Conservation (phyloP, 1,284 basidiomycete species). For the Ceratobasidium sp. region DNA sequence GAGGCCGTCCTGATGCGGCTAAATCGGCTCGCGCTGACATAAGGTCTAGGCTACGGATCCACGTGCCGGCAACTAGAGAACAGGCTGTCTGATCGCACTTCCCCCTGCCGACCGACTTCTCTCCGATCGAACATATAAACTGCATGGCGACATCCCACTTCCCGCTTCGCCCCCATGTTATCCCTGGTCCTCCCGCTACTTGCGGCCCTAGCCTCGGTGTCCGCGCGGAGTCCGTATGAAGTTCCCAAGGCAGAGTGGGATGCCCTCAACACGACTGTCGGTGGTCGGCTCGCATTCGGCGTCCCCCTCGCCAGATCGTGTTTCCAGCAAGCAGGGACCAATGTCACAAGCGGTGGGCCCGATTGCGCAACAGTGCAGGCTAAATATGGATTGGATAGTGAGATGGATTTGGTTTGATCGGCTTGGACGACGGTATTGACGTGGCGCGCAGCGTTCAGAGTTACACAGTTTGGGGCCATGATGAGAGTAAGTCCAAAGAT, state of each 20-base stretch:
- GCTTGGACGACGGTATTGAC: background rate
- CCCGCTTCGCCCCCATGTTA: slow-evolving; percentile 27
- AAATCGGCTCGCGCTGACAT: slow-evolving; percentile 2
- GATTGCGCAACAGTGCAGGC: slow-evolving; percentile 28
- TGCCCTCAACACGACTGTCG: slow-evolving; percentile 27
- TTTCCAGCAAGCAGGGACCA: slow-evolving; percentile 6
- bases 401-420: background rate
- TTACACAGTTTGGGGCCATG: background rate
- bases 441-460: slow-evolving; percentile 4
- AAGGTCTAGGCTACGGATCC: background rate
- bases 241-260: slow-evolving; percentile 24
- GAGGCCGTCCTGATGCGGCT: background rate
- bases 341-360: background rate
- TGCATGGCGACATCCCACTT: background rate
- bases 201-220: background rate
- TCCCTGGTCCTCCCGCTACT: background rate
- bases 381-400: slow-evolving; percentile 16
- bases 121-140: slow-evolving; percentile 3
- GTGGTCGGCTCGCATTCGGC: slow-evolving; percentile 10
- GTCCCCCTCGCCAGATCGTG: slow-evolving; percentile 7
- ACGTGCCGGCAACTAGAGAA: background rate
- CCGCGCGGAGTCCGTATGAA: background rate
- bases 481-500: slow-evolving; percentile 3
- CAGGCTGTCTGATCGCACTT: background rate
- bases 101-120: slow-evolving; percentile 3